Conservation (phyloP, 257 asterid genomes). For the Oldenlandia corymbosa region DNA sequence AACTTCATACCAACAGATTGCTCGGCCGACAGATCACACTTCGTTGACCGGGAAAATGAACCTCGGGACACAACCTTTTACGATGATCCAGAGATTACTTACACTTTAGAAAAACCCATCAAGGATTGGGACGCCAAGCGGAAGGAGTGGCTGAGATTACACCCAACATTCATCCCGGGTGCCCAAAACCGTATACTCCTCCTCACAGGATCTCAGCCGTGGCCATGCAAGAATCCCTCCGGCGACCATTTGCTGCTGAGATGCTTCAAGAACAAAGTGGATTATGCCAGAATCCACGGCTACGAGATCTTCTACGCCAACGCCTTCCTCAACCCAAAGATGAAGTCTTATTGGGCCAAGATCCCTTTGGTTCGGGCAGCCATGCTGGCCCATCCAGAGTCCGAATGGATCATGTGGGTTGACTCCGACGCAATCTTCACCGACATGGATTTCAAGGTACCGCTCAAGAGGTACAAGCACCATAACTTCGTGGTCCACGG, state of each 20-base stretch:
- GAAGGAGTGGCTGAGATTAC: slow-evolving; percentile 48
- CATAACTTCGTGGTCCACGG: slow-evolving; percentile 67
- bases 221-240: slow-evolving; percentile 44
- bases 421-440: slow-evolving; percentile 81
- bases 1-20: slow-evolving; percentile 12
- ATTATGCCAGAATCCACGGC: slow-evolving; percentile 64
- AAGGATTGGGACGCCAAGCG: slow-evolving; percentile 62
- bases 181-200: slow-evolving; percentile 37
- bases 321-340: slow-evolving; percentile 39
- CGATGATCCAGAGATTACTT: slow-evolving; percentile 47
- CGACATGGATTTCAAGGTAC: slow-evolving; percentile 74
- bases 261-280: slow-evolving; percentile 70
- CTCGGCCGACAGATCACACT: background rate
- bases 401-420: slow-evolving; percentile 75
- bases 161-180: slow-evolving; percentile 25
- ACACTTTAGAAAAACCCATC: slow-evolving; percentile 54
- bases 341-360: slow-evolving; percentile 67
- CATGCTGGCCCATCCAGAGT: slow-evolving; percentile 77
- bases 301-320: slow-evolving; percentile 54
- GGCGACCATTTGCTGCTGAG: slow-evolving; percentile 65
- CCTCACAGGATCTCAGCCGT: slow-evolving; percentile 71
- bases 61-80: slow-evolving; percentile 47
- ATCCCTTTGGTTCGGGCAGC: slow-evolving; percentile 58
- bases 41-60: slow-evolving; percentile 24
- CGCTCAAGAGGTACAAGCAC: slow-evolving; percentile 48